Evolutionary conservation across 306 rosid genomes (phyloP).

Genomic region (Sesbania bispinosa): DNA sequence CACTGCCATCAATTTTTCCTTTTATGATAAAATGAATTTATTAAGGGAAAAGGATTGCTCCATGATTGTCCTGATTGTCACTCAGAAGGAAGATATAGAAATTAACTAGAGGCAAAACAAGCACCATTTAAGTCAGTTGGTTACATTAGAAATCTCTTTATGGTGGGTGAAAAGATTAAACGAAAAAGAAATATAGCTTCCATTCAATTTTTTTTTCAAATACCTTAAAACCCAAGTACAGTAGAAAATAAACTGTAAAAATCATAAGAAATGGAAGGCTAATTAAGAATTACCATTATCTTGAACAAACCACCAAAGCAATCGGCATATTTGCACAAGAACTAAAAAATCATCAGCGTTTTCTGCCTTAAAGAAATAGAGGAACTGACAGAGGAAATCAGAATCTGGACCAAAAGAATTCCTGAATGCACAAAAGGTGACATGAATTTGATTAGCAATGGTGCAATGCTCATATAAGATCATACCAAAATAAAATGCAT

Average conservation of each 20-base stretch:
- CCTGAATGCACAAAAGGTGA: constrained; percentile 49
- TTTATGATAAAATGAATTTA: not conserved
- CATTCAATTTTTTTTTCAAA: not conserved
- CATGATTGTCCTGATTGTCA: not conserved
- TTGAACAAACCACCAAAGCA: constrained; percentile 47
- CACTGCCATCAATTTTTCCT: not conserved
- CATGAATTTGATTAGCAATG: not conserved
- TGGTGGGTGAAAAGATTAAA: not conserved
- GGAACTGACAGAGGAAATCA: constrained; percentile 68
- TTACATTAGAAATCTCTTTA: constrained; percentile 2
- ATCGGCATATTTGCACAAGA: constrained; percentile 66
- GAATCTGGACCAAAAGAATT: constrained; percentile 66
- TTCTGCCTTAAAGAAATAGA: constrained; percentile 67
- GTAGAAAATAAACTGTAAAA: not conserved
- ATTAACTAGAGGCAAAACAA: not conserved
- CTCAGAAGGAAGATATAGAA: not conserved
- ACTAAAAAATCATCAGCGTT: constrained; percentile 46
- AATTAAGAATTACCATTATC: constrained; percentile 49
- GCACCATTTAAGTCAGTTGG: not conserved
- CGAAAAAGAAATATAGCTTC: not conserved
- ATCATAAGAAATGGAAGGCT: not conserved
- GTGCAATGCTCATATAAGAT: constrained; percentile 12
- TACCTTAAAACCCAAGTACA: not conserved
- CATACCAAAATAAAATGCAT: not conserved
- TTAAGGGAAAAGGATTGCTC: not conserved